Base-by-base conservation (phyloP, 768 basidiomycete genomes). In the Rhizopogon vinicolor region DNA sequence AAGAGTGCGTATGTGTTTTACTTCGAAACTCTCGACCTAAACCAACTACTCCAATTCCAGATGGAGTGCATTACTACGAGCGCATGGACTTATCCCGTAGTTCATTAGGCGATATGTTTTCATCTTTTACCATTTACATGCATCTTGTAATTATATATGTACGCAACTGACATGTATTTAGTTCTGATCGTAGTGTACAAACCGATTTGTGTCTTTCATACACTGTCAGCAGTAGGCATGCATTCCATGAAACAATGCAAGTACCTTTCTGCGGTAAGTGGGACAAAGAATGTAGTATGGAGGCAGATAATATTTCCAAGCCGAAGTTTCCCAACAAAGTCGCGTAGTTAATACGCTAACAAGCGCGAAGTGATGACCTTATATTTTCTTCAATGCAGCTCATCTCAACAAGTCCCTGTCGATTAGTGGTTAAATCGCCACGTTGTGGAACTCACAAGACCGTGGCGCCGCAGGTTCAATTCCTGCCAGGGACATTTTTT, bases 21-120 rank as follows among this genome's bases (percentile, higher is more conserved):
- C 50, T 41, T 33, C 44, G n/a, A 51, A 37, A 55, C n/a, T 19
- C 14, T 18, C 51, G 40, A 10, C 49, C 29, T 22, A 59, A 45
- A 54, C 16, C 53, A 19, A 62, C 58, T 62, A 40, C 43, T 35
- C 39, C 53, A 49, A 41, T 58, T 53, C 35, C 53, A 91, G 89
- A 67, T 91, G 88, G 86, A 81, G 79, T 51, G 75, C 77, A 49
- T 72, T 91, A 54, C 76, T 91, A 53, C 75, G 73, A 29, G 64
- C 66, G 29, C 78, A 75, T 61, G 75, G 75, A 55, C 67, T 78
- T 35, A 77, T 80, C 61, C 67, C 77, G 44, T 75, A 63, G 71
- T 40, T 45, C 41, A 18, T 37, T 29, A 37, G 19, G 22, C 19
- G 31, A 14, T 22, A 37, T 37, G 19, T 49, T 49, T 49, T 39